Evolutionary conservation across 257 asterid species (phyloP).

Genomic region (Plectranthus barbatus): DNA sequence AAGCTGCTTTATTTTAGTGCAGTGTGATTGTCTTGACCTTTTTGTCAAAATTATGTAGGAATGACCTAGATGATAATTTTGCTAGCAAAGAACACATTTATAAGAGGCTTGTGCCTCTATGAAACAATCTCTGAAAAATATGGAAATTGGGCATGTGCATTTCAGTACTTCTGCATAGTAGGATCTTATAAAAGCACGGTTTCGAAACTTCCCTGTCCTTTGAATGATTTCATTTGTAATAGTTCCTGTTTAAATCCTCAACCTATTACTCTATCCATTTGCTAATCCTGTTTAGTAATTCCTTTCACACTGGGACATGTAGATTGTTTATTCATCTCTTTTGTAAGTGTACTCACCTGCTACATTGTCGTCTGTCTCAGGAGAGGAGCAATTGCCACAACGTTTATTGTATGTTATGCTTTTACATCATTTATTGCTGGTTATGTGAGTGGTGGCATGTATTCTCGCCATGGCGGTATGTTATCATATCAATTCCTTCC

Average conservation of each 20-base stretch:
- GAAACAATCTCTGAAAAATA: background rate
- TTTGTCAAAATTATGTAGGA: no score
- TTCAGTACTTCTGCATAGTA: background rate
- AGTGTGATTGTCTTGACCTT: background rate
- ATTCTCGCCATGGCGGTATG: slow-evolving; percentile 78
- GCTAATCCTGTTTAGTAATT: background rate
- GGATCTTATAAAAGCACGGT: background rate
- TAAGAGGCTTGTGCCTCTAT: background rate
- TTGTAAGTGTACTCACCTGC: slow-evolving; percentile 10
- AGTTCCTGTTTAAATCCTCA: background rate
- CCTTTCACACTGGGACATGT: background rate
- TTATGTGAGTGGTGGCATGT: slow-evolving; percentile 81
- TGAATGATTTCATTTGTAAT: background rate
- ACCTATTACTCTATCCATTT: background rate
- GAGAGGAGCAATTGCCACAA: slow-evolving; percentile 87
- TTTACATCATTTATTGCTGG: slow-evolving; percentile 87
- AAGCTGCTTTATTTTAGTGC: slow-evolving; percentile 3
- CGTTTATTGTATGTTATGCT: slow-evolving; percentile 74
- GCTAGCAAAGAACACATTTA: background rate
- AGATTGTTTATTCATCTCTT: background rate
- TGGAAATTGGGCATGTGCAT: background rate
- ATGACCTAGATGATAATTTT: background rate
- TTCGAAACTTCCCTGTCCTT: background rate
- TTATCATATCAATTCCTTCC: slow-evolving; percentile 5
- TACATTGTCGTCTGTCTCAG: slow-evolving; percentile 31